These are phyloP conservation scores for Streptanthus diversifolius DNA, from an alignment of 345 rosid genomes.

Conservation along the genomic window DNA sequence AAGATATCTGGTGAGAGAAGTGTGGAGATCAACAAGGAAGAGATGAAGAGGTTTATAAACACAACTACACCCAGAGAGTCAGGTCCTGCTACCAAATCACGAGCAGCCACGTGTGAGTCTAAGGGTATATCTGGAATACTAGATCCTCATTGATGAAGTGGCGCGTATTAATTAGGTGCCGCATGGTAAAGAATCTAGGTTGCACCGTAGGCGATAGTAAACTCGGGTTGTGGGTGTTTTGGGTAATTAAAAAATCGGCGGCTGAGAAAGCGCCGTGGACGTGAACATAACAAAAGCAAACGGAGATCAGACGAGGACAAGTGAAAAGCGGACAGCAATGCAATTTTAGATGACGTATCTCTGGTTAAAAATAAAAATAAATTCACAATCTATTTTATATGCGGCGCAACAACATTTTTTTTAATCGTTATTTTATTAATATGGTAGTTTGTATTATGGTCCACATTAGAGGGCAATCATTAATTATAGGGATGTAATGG, in stretches of 20 bases:
- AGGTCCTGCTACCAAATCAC: constrained; percentile 15
- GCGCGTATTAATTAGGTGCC: background rate
- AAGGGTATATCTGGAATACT: constrained; percentile 11
- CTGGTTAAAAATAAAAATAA: background rate
- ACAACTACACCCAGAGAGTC: constrained; percentile 15
- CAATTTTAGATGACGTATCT: constrained; percentile 26
- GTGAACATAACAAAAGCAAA: constrained; percentile 1
- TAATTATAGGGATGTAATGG: background rate
- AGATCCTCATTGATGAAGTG: background rate
- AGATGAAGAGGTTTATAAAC: constrained; percentile 34
- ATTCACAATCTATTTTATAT: background rate
- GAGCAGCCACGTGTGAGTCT: constrained; percentile 14
- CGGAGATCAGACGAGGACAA: constrained; percentile 22
- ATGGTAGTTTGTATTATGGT: background rate
- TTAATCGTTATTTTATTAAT: background rate
- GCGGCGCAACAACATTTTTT: constrained; percentile 34
- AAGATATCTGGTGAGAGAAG: constrained; percentile 21
- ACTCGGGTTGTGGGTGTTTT: constrained; percentile 14
- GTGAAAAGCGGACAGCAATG: constrained; percentile 8
- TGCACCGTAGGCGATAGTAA: background rate
- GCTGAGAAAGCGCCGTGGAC: constrained; percentile 31
- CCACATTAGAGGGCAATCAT: constrained; percentile 12
- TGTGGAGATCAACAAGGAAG: constrained; percentile 23
- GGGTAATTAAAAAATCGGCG: constrained; percentile 31
- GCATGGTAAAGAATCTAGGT: background rate